Evolutionary conservation across 1,139 yeast genomes (phyloP).

Genomic region (Candida pseudocylindracea): DNA sequence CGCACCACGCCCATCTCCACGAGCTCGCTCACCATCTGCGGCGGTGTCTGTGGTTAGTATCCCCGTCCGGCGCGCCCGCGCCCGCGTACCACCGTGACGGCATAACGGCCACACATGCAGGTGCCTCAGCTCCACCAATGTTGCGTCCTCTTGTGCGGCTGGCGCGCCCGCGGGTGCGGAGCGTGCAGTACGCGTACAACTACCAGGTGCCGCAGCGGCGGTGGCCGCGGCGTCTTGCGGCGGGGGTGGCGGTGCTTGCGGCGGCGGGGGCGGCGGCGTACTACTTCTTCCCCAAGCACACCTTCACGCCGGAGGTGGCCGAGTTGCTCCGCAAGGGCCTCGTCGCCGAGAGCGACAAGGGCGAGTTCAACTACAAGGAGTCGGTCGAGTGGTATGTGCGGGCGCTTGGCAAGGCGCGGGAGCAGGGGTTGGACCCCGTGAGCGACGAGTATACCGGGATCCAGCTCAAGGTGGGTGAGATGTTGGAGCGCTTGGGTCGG

Average conservation of each 20-base stretch:
- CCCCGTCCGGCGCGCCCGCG: too few species aligned
- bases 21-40: too few species aligned
- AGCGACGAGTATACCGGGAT: slow-evolving; percentile 67
- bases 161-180: too few species aligned
- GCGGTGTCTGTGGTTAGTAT: too few species aligned
- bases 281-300: slow-evolving; percentile 39
- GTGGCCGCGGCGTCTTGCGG: neutral
- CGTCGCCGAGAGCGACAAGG: slow-evolving; percentile 66
- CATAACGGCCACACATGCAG: too few species aligned
- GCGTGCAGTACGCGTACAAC: neutral
- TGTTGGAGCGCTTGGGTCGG: slow-evolving; percentile 50
- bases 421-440: slow-evolving; percentile 24
- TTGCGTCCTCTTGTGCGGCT: too few species aligned
- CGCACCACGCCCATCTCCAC: too few species aligned
- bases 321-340: slow-evolving; percentile 46
- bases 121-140: too few species aligned
- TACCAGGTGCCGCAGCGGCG: neutral
- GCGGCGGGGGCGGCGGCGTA: slow-evolving; percentile 6
- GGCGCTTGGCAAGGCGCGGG: slow-evolving; percentile 21
- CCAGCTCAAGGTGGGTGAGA: slow-evolving; percentile 68
- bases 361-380: slow-evolving; percentile 31
- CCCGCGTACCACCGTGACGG: too few species aligned
- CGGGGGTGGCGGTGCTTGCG: neutral
- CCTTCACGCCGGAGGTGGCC: slow-evolving; percentile 37
- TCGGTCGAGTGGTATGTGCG: slow-evolving; percentile 53